phyloP scores from a whole-genome alignment of 2,329 filamentous ascomycete species.

The Botrytis elliptica region DNA sequence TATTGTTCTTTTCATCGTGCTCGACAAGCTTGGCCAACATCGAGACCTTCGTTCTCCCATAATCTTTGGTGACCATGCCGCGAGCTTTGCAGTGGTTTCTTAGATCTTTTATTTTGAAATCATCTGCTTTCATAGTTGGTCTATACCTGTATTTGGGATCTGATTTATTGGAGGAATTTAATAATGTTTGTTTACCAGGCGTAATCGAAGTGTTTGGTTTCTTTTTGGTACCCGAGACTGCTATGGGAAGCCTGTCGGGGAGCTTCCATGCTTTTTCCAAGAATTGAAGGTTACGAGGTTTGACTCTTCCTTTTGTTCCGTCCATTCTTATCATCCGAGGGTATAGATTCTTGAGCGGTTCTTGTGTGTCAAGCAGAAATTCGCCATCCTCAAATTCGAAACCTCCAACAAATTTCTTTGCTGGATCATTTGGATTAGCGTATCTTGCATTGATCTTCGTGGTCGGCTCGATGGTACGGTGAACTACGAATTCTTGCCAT shows the following conservation, averaged over 20 bases:
- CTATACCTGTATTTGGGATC: not conserved
- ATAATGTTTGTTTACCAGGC: not conserved
- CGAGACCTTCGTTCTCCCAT: not conserved
- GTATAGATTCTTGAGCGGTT: not conserved
- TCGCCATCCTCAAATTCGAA: conserved; percentile 1
- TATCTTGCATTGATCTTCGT: not conserved
- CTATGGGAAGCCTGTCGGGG: rapidly evolving
- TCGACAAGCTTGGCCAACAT: not conserved
- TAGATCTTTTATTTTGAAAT: not conserved
- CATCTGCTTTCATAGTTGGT: rapidly evolving
- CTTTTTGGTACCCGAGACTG: not conserved
- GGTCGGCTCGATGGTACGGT: not conserved
- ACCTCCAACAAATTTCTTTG: not conserved
- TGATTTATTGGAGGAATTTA: not conserved
- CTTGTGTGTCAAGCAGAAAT: not conserved
- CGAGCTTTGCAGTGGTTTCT: not conserved
- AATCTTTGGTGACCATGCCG: not conserved
- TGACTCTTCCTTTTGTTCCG: conserved; percentile 2
- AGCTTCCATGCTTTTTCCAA: not conserved
- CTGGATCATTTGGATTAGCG: not conserved
- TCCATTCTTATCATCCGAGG: not conserved
- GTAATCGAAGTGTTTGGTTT: rapidly evolving
- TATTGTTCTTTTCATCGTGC: not conserved
- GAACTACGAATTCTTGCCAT: not conserved
- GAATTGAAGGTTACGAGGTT: not conserved